Percentiles rank a stretch among this genome's conserved stretches.
Conservation (phyloP, 139 green algal species). For the Deuterostichococcus epilithicus region DNA sequence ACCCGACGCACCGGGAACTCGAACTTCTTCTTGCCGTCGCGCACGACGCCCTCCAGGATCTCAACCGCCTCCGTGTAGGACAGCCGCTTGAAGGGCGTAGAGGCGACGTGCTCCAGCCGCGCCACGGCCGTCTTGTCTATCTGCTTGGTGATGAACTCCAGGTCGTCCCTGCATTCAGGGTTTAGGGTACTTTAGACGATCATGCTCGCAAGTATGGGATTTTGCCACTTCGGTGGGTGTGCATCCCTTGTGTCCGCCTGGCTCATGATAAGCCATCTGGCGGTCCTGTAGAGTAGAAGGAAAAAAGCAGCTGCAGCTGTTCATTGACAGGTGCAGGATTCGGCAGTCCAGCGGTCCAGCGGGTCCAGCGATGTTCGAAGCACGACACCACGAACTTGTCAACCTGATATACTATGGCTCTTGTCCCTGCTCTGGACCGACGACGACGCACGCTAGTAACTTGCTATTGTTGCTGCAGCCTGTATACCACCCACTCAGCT, state of each 20-base stretch:
- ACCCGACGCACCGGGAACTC: conserved; percentile 47
- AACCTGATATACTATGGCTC: no score
- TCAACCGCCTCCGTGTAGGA: conserved; percentile 95
- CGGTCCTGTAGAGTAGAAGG: no score
- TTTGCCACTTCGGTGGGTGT: background rate
- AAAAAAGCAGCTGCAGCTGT: no score
- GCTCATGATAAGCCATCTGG: background rate
- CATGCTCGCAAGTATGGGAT: background rate
- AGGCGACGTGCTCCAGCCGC: conserved; percentile 76
- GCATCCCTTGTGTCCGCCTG: background rate
- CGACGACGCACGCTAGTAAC: no score
- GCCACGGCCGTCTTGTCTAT: conserved; percentile 76
- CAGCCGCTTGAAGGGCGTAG: conserved; percentile 78
- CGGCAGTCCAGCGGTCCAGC: no score
- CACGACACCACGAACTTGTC: no score
- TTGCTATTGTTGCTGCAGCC: no score
- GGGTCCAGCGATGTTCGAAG: no score
- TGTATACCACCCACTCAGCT: no score
- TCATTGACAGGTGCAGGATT: no score
- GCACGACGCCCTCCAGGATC: conserved; percentile 74
- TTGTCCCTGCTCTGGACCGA: no score
- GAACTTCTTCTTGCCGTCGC: conserved; percentile 74
- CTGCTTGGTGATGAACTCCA: conserved; percentile 77
- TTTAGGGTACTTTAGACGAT: background rate
- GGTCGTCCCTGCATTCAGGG: conserved; percentile 42